Conservation (phyloP, 257 asterid species). For the Solanum ossicruentum region DNA sequence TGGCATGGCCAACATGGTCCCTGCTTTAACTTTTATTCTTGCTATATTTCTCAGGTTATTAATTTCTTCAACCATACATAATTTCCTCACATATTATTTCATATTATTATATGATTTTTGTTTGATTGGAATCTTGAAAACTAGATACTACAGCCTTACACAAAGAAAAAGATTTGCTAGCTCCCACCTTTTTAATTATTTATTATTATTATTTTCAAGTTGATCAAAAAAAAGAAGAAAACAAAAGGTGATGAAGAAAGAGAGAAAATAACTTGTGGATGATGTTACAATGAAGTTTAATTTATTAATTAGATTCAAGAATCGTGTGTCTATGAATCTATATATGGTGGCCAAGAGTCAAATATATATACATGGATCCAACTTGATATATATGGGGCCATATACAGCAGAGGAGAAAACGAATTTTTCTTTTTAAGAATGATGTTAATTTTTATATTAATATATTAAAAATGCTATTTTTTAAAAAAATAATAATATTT, state of each 20-base stretch:
- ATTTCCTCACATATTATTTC: not conserved
- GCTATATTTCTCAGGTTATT: conserved; percentile 47
- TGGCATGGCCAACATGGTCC: conserved; percentile 58
- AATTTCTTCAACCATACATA: not conserved
- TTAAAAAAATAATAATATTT: too few relatives aligned
- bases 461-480: too few relatives aligned
- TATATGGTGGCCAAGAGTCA: not conserved
- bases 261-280: not conserved
- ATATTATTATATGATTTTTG: not conserved
- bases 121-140: not conserved
- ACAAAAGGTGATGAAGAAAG: not conserved
- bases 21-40: conserved; percentile 53
- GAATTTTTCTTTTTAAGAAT: rapidly evolving
- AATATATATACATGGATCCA: not conserved
- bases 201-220: not conserved
- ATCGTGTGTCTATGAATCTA: not conserved
- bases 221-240: not conserved
- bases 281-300: not conserved
- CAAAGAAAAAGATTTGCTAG: not conserved
- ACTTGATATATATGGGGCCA: not conserved
- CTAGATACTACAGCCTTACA: not conserved
- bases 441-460: not conserved
- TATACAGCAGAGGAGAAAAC: not conserved
- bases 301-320: not conserved
- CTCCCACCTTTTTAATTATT: not conserved